Evolutionary conservation across 805 yeast species (phyloP).

Genomic region (Starmerella vitae): DNA sequence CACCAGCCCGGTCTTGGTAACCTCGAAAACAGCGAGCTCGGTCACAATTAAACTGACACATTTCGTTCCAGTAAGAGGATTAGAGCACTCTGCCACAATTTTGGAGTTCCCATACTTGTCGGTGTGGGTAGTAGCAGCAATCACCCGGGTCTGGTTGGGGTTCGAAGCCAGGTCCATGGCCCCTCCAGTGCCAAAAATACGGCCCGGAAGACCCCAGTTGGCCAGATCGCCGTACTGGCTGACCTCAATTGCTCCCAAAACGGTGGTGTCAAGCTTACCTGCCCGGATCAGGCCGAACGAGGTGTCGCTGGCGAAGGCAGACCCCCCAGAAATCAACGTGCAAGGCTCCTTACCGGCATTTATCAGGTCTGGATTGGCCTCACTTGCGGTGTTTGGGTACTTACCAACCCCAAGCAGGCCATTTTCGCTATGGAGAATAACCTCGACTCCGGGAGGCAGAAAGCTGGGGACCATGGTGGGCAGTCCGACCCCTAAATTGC

Average conservation of each 20-base stretch:
- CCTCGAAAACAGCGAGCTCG: conserved; percentile 36
- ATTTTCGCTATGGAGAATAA: conserved; percentile 37
- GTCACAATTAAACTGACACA: conserved; percentile 38
- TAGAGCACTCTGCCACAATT: conserved; percentile 33
- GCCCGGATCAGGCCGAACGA: conserved; percentile 40
- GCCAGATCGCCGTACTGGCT: conserved; percentile 38
- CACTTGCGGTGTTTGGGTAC: conserved; percentile 30
- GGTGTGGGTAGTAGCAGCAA: conserved; percentile 37
- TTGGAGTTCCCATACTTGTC: conserved; percentile 37
- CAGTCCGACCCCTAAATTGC: conserved; percentile 40
- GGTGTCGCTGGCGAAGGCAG: conserved; percentile 38
- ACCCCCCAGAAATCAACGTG: conserved; percentile 35
- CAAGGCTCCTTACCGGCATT: conserved; percentile 43
- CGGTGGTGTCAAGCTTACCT: conserved; percentile 34
- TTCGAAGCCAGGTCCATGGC: conserved; percentile 42
- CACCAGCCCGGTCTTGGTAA: conserved; percentile 30
- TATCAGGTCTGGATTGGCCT: conserved; percentile 36
- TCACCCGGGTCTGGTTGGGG: conserved; percentile 34
- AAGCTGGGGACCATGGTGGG: conserved; percentile 37
- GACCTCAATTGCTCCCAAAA: conserved; percentile 40
- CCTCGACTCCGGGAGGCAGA: conserved; percentile 29
- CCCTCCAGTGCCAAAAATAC: conserved; percentile 42
- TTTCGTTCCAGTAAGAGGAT: conserved; percentile 36
- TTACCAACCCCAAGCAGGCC: conserved; percentile 40
- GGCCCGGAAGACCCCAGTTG: conserved; percentile 41